phyloP scores from a whole-genome alignment of 2,329 filamentous ascomycete genomes.

The Arthrobotrys conoides region DNA sequence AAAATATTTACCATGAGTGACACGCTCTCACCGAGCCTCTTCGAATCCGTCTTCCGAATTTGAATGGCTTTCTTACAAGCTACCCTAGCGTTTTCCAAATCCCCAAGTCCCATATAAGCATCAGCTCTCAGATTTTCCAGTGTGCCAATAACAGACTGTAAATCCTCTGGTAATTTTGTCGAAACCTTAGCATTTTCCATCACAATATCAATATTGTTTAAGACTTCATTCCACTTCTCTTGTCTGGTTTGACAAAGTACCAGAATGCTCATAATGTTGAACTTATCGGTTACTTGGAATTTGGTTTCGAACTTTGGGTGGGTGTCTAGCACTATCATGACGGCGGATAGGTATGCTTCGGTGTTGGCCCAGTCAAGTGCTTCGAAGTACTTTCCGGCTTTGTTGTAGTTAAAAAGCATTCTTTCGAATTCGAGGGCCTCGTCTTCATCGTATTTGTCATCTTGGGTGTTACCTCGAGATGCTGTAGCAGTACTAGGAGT shows the following conservation, averaged over 20 bases:
- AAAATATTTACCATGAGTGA: constrained; percentile 15
- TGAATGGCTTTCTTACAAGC: constrained; percentile 21
- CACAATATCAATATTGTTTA: background rate
- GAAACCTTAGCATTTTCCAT: background rate
- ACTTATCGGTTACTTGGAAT: background rate
- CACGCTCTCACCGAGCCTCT: background rate
- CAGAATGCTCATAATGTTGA: background rate
- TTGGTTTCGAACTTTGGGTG: background rate
- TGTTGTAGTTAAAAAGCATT: constrained; percentile 4
- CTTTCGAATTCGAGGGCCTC: constrained; percentile 20
- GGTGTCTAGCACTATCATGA: background rate
- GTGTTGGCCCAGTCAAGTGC: constrained; percentile 5
- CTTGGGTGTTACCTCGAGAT: background rate
- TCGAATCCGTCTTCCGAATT: background rate
- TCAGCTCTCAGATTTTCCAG: background rate
- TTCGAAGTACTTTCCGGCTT: background rate
- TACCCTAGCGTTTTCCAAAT: background rate
- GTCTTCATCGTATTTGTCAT: constrained; percentile 16
- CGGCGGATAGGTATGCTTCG: background rate
- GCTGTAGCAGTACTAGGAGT: background rate
- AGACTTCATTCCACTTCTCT: constrained; percentile 8
- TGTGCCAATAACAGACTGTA: background rate
- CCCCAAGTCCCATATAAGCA: background rate
- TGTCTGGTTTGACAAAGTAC: background rate
- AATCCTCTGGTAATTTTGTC: background rate